phyloP scores from a whole-genome alignment of 2,329 filamentous ascomycete species.

The Torrubiella hemipterigena region DNA sequence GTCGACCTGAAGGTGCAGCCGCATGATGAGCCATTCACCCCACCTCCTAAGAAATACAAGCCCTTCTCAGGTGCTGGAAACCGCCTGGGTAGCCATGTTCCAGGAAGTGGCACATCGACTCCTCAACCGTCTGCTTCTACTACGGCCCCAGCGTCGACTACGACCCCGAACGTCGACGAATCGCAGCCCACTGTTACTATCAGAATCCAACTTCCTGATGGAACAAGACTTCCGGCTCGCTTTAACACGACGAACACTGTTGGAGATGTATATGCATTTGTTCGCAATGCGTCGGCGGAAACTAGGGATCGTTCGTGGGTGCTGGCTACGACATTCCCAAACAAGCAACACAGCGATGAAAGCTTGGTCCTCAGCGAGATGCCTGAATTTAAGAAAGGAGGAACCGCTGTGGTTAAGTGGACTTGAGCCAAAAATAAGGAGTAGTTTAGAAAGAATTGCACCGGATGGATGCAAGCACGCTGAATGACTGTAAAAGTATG shows the following conservation, averaged over 20 bases:
- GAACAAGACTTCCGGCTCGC: constrained; percentile 62
- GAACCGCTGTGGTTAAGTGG: constrained; percentile 54
- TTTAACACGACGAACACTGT: constrained; percentile 75
- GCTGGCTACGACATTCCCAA: constrained; percentile 72
- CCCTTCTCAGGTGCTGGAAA: constrained; percentile 63
- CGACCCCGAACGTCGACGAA: constrained; percentile 38
- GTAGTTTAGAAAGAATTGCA: too few species aligned
- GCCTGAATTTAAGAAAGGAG: constrained; percentile 53
- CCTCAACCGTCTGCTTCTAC: constrained; percentile 22
- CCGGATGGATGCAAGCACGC: too few species aligned
- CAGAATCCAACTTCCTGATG: constrained; percentile 68
- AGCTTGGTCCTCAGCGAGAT: constrained; percentile 44
- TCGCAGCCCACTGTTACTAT: constrained; percentile 58
- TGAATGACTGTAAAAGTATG: too few species aligned
- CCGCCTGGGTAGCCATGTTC: constrained; percentile 66
- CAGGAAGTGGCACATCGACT: constrained; percentile 29
- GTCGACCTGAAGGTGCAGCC: constrained; percentile 71
- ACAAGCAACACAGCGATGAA: constrained; percentile 66
- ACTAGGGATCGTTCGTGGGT: constrained; percentile 53
- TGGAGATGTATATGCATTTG: constrained; percentile 65
- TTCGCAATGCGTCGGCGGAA: constrained; percentile 49
- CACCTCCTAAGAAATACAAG: constrained; percentile 62
- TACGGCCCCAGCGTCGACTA: constrained; percentile 13
- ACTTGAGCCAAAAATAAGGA: background rate
- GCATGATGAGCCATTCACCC: constrained; percentile 58